Evolutionary conservation across 768 basidiomycete genomes (phyloP), one percentile per base, ranked within the genome.

Genomic region (Lactifluus echinatus): DNA sequence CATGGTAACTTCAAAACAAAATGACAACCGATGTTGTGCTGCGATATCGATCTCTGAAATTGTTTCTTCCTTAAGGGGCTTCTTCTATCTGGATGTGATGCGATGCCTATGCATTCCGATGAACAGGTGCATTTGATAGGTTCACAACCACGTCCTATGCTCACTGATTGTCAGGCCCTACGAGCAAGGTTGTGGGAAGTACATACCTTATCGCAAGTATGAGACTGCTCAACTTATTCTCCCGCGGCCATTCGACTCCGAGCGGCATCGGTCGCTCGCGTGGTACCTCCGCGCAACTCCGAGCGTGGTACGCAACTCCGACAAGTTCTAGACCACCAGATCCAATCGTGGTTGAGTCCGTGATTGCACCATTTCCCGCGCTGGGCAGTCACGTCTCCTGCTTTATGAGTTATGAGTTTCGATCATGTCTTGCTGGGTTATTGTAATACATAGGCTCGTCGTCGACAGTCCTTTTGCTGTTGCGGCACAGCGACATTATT

Each of bases 221-320:
- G 5, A 17, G 36, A 6, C 15, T 17, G 36, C 10, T 19, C 39
- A 14, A 21, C 6, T 10, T 42, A 1, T 19, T 10, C 21, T 12
- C 55, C 72, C 65, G 17, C 66, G 63, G 62, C 72, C 72, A 1
- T 4, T 19, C 10, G 26, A 14, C 21, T 14, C 8, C 47, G 28
- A 8, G 33, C 4, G 40, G 28, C 19, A 23, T 48, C 23, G 28
- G 47, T 29, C 26, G 21, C 33, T n/a, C 11, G 47, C 28, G 28
- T 48, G 47, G 33, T 34, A 48, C n/a, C 26, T 34, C 47, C 33
- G 28, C 47, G 33, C 33, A 34, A 48, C 47, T 48, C 47, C 33
- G 47, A 48, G 8, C n/a, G n/a, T n/a, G n/a, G n/a, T n/a, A n/a
- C n/a, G n/a, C n/a, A n/a, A n/a, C 11, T n/a, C n/a, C n/a, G n/a